Conservation (phyloP, 2,329 filamentous ascomycete species). For the Colletotrichum karsti region DNA sequence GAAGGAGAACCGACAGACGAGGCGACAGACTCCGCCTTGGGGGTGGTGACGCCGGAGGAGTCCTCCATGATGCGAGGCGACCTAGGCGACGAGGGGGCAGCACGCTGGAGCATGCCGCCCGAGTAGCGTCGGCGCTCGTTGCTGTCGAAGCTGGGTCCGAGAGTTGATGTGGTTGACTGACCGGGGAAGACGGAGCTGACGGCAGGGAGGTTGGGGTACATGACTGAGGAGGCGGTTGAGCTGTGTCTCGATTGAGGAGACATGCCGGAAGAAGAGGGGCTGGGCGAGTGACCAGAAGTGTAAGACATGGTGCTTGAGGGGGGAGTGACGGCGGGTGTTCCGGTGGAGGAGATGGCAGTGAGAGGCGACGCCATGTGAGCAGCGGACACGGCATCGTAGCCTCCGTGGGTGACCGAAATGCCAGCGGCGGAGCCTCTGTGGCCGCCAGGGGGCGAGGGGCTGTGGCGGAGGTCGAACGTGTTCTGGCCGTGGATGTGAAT, state of each 20-base stretch:
- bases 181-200: conserved; percentile 75
- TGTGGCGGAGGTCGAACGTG: conserved; percentile 65
- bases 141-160: conserved; percentile 72
- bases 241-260: conserved; percentile 72
- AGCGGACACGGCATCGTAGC: conserved; percentile 54
- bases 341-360: conserved; percentile 66
- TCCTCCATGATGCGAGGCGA: conserved; percentile 46
- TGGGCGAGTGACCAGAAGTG: conserved; percentile 79
- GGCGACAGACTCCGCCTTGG: conserved; percentile 53
- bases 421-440: conserved; percentile 44
- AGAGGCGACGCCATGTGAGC: conserved; percentile 70
- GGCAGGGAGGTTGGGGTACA: conserved; percentile 80
- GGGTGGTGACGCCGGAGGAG: conserved; percentile 49
- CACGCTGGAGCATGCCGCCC: conserved; percentile 72
- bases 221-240: conserved; percentile 66
- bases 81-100: conserved; percentile 51
- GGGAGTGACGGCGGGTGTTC: conserved; percentile 81
- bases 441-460: conserved; percentile 58
- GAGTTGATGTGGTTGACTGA: conserved; percentile 74
- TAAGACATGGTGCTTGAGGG: conserved; percentile 81
- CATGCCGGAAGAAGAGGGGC: conserved; percentile 74
- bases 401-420: conserved; percentile 44
- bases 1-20: conserved; percentile 63
- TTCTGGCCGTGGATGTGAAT: conserved; percentile 81
- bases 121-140: conserved; percentile 73